phyloP scores from a whole-genome alignment of 2,329 filamentous ascomycete genomes.

The Calonectria hongkongensis region DNA sequence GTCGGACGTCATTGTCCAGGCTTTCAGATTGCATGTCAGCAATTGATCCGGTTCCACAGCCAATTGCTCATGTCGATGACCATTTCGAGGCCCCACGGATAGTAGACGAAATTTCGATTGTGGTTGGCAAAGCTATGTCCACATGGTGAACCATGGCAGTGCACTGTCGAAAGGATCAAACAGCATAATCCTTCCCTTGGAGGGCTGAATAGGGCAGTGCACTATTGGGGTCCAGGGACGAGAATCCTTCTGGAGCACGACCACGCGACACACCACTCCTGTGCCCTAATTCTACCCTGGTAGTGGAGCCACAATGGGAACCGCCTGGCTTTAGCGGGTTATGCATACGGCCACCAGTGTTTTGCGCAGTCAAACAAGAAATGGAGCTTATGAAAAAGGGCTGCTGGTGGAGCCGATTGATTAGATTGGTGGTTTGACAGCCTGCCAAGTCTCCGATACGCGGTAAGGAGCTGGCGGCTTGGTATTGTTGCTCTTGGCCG shows the following conservation, averaged over 20 bases:
- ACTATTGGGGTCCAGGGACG: background rate
- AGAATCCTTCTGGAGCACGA: slow-evolving; percentile 20
- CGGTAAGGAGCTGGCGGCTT: background rate
- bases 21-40: slow-evolving; percentile 3
- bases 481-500: background rate
- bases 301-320: background rate
- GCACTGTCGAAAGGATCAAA: background rate
- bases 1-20: background rate
- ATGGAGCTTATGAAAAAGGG: slow-evolving; percentile 2
- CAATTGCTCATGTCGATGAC: background rate
- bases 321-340: background rate
- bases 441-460: background rate
- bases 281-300: slow-evolving; percentile 1
- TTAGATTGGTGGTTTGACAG: background rate
- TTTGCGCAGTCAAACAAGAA: background rate
- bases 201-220: slow-evolving; percentile 20
- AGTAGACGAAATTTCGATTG: background rate
- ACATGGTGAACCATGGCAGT: slow-evolving; percentile 13
- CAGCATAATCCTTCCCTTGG: background rate
- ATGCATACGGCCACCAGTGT: background rate
- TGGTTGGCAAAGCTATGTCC: background rate
- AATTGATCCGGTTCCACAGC: slow-evolving; percentile 2
- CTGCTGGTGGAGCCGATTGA: slow-evolving; percentile 3
- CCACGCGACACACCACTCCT: background rate
- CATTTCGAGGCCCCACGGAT: background rate